Percentiles rank a stretch among this genome's conserved stretches.
Conservation (phyloP, 176 grass and related monocot species). For the Typha latifolia region DNA sequence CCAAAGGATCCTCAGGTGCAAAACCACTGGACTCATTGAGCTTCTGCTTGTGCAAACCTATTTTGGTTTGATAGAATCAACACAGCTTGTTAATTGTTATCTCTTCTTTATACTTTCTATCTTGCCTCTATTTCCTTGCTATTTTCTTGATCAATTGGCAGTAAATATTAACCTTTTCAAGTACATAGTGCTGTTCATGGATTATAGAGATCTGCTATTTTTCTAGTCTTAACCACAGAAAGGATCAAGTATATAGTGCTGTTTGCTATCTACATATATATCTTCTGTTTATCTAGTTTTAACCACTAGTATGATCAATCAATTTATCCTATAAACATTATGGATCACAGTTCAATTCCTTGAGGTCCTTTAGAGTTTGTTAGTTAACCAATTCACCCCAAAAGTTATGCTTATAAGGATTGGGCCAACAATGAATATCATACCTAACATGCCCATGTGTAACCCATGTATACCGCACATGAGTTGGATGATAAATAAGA, state of each 20-base stretch:
- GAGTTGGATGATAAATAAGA: too few species aligned
- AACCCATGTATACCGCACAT: too few species aligned
- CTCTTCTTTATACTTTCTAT: not conserved
- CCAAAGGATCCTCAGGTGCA: slow-evolving; percentile 21
- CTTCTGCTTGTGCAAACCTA: not conserved
- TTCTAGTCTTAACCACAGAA: not conserved
- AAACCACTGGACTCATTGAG: not conserved
- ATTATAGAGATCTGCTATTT: slow-evolving; percentile 1
- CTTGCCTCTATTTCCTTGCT: not conserved
- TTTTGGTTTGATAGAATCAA: not conserved
- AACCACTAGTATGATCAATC: not conserved
- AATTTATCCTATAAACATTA: too few species aligned
- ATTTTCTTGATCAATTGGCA: not conserved
- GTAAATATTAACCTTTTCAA: not conserved
- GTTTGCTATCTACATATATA: not conserved
- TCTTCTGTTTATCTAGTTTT: not conserved
- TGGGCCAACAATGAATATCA: too few species aligned
- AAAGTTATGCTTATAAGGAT: too few species aligned
- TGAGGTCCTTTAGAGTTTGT: too few species aligned
- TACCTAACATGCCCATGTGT: too few species aligned
- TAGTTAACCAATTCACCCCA: too few species aligned
- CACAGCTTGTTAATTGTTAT: not conserved
- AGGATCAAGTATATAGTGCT: not conserved
- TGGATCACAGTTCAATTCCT: too few species aligned
- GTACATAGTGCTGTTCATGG: not conserved